Evolutionary conservation across 2,329 filamentous ascomycete genomes (phyloP), one percentile per base, ranked within the genome.

Genomic region (Fusarium palustre): DNA sequence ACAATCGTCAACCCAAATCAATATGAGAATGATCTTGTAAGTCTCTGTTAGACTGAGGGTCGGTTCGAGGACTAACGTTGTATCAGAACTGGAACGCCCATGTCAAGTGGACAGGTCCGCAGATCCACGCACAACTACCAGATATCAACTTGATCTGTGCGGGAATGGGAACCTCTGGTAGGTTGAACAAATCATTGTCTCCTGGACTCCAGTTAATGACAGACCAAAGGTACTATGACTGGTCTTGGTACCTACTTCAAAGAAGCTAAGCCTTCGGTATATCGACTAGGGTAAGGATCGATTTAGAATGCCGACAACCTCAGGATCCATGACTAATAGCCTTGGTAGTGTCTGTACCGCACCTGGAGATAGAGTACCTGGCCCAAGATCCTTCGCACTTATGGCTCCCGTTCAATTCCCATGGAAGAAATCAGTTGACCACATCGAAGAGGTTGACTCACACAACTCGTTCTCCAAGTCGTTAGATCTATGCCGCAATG

Each of bases 41-140:
- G 5, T 39, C 7, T 8, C 12, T 5, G 10, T 2, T 2, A 9
- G 13, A 5, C 5, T 18, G 22, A 6, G 4, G 10, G 3, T 22
- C 3, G 2, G 11, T 8, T 2, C 3, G 11, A n/a, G 8, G 12
- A 7, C 31, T 71, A 12, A 62, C 24, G 5, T 4, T 0, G 1
- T 7, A 3, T 15, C 2, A 84, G 83, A 86, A 87, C 59, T 86
- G 84, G 83, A 80, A 81, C 70, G 78, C 87, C 3, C 87, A 89
- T 66, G 75, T 86, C 13, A 82, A 81, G 24, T 89, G 87, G 87
- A 89, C 87, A 0, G 87, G 87, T 0, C 85, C 86, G 0, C 87
- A 89, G 65, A 87, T 89, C 18, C 78, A 83, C 47, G 81, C 78
- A 55, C 87, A 89, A 55, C 72, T 88, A 1, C 87, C 87, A 1